Evolutionary conservation across 2,329 filamentous ascomycete species (phyloP), one percentile per base, ranked within the genome.

Genomic region (Arthrobotrys entomopaga): DNA sequence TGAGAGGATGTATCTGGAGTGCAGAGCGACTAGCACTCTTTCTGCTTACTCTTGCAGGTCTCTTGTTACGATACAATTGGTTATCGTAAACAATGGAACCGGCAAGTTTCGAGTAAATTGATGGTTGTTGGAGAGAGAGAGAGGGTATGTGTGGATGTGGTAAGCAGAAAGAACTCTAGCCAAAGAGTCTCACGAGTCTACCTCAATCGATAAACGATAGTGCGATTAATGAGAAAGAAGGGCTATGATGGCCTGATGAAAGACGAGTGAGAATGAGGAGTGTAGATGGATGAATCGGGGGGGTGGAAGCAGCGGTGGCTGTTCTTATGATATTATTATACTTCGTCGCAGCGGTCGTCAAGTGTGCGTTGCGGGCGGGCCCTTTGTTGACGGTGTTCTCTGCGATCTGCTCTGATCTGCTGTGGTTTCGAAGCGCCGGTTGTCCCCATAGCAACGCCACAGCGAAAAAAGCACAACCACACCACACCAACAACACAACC

Each of bases 381-480:
- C n/a, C 56, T 69, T 73, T 73, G 67, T 73, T 73, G 67, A 70
- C 43, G 42, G 34, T 46, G 29, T 15, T 20, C 46, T 15, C 42
- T 46, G 42, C 29, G 42, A 40, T 46, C 29, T 8, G 34, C 46
- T 15, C 42, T 46, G 42, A 46, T 46, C 42, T n/a, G 42, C 42
- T 15, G 29, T 13, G 29, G 61, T 65, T 65, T 61, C 60, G 59
- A 73, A 65, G 67, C 67, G 67, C 57, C 70, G 70, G 70, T 65
- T 64, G 70, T 74, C 70, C 20, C 70, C 70, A 74, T 74, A 48
- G 43, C 70, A 74, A 74, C 70, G 34, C 50, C 13, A 7, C 42
- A 19, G 5, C 40, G 8, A 46, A 46, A 34, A 40, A 29, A 20
- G 29, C 10, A 56, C 26, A 38, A 10, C 3, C 59, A 19, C 34